phyloP scores from a whole-genome alignment of 306 rosid genomes.

The Quercus agrifolia region DNA sequence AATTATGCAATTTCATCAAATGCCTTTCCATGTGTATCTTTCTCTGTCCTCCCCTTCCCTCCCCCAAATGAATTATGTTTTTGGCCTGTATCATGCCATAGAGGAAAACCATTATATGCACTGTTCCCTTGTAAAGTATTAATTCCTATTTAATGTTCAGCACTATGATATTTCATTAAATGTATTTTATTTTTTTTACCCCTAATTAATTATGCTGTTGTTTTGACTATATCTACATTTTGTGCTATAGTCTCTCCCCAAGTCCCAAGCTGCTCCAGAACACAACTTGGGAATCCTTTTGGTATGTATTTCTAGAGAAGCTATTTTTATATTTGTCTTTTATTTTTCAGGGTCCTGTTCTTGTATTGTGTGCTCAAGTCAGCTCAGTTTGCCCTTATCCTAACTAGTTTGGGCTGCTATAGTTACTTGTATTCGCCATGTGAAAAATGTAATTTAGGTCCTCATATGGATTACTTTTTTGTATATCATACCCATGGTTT shows the following conservation, averaged over 20 bases:
- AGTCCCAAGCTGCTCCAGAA: constrained; percentile 45
- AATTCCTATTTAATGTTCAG: not conserved
- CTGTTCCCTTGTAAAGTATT: not conserved
- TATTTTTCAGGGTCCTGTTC: not conserved
- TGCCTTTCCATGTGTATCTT: not conserved
- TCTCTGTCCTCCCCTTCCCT: not conserved
- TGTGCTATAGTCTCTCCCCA: constrained; percentile 54
- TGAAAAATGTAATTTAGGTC: not conserved
- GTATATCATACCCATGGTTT: not conserved
- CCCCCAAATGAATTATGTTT: not conserved
- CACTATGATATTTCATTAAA: not conserved
- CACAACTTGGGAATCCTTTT: constrained; percentile 80
- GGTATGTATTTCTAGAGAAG: constrained; percentile 49
- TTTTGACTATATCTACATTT: constrained; percentile 17
- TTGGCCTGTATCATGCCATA: not conserved
- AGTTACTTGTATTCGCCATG: not conserved
- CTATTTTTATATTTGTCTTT: not conserved
- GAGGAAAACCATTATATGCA: not conserved
- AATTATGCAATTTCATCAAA: not conserved
- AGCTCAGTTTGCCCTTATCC: not conserved
- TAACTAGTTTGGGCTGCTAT: not conserved
- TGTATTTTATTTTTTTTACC: constrained; percentile 1
- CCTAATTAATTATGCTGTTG: not conserved
- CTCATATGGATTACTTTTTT: not conserved
- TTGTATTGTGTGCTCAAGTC: not conserved